Base-by-base conservation (phyloP, 352 stramenopile genomes). In the Chrysophaeum taylorii region DNA sequence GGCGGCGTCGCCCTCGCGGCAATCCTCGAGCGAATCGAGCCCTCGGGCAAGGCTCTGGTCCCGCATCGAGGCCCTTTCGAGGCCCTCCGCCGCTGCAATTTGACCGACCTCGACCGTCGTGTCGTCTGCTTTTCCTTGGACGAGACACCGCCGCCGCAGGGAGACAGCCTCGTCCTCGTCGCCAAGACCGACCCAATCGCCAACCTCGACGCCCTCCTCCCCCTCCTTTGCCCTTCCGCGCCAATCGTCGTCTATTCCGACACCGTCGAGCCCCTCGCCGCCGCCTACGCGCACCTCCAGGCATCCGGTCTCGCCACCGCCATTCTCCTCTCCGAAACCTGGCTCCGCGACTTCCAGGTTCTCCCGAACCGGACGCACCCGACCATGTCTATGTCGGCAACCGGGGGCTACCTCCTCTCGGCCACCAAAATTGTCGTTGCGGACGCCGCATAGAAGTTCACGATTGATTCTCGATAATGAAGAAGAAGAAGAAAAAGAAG, bases 331-430 rank as follows among this genome's bases (percentile, higher is more conserved):
- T 91, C 85, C 45, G 87, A 95, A 70, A 93, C 86, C 21, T 95
- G 87, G 86, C 91, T 87, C 33, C 84, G 89, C 42, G 87, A 93
- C 75, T 89, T 92, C 74, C 89, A 95, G 72, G 82, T 79, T 16
- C 67, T 94, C 21, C 85, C 86, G 5, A 86, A 86, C 2, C 84
- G 88, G 12, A 92, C 86, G n/a, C 88, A 93, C 71, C 89, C 89
- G 0, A 85, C 89, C 72, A 95, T 94, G 89, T 91, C 85, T 68
- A 95, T 94, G 88, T 92, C 85, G 71, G 88, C 86, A n/a, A 89
- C 84, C 70, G 91, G 87, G 61, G 89, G 89, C 15, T 94, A 92
- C 74, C 70, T 95, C 43, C 79, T 95, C 33, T 89, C 83, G 16
- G 89, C 86, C 0, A 85, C 91, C 66, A 93, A 92, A 72, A 85